A percentile compares a stretch with the other conserved stretches of the same genome.
These are phyloP conservation scores for Tolypocladium cylindrosporum DNA, from an alignment of 2,329 filamentous ascomycete species.

Conservation along the genomic window DNA sequence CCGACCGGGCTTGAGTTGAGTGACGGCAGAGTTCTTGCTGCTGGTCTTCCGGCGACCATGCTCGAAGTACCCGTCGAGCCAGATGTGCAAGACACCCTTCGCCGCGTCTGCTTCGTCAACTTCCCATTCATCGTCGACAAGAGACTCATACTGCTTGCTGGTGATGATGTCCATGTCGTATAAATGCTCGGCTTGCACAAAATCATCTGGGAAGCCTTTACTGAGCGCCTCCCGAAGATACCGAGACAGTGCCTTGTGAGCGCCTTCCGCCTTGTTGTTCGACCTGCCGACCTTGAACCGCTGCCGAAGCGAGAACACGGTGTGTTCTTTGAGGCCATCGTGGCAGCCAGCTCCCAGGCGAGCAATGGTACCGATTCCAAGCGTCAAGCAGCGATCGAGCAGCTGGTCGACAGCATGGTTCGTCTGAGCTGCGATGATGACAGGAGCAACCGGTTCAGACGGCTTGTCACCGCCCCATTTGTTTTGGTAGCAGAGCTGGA, in stretches of 20 bases:
- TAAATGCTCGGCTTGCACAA: conserved; percentile 47
- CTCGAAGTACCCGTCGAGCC: conserved; percentile 8
- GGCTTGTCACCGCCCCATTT: not conserved
- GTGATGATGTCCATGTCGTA: conserved; percentile 47
- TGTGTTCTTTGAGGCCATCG: conserved; percentile 52
- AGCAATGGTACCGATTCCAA: conserved; percentile 42
- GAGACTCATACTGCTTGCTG: conserved; percentile 49
- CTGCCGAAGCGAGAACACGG: conserved; percentile 51
- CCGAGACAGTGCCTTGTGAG: conserved; percentile 5
- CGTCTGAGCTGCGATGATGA: conserved; percentile 76
- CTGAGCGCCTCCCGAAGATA: conserved; percentile 6
- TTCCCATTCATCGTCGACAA: conserved; percentile 37
- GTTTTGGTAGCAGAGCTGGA: conserved; percentile 39
- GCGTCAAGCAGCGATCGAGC: conserved; percentile 47
- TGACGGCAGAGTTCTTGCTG: not conserved
- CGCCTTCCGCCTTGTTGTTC: not conserved
- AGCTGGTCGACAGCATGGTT: conserved; percentile 88
- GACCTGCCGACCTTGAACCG: conserved; percentile 7
- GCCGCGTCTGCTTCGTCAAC: not conserved
- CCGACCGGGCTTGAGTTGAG: too few species aligned
- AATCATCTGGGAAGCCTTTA: conserved; percentile 23
- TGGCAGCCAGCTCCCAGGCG: conserved; percentile 58
- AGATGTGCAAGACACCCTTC: conserved; percentile 2
- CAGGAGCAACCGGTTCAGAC: conserved; percentile 36
- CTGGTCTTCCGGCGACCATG: not conserved